A percentile compares a stretch with the other conserved stretches of the same genome.
These are phyloP conservation scores for Botrytis byssoidea DNA, from an alignment of 2,329 filamentous ascomycete genomes.

Conservation along the genomic window DNA sequence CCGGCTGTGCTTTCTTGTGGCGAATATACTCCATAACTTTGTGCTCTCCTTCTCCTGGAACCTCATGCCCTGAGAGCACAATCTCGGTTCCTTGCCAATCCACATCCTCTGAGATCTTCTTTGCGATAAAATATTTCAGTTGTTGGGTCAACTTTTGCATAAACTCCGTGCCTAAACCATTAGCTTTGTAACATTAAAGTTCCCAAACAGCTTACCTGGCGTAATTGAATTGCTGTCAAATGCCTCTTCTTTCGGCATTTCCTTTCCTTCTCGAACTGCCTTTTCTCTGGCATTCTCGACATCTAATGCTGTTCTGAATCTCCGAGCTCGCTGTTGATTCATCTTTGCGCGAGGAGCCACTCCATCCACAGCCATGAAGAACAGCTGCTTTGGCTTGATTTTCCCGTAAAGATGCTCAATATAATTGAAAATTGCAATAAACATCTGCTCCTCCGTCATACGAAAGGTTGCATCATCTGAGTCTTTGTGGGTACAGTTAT, in stretches of 20 bases:
- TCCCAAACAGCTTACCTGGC: constrained; percentile 55
- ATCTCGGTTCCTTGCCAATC: constrained; percentile 98
- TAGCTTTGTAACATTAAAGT: constrained; percentile 7
- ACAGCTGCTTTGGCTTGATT: constrained; percentile 96
- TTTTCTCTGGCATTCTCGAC: constrained; percentile 87
- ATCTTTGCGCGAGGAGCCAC: constrained; percentile 98
- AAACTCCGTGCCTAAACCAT: constrained; percentile 69
- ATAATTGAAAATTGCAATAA: constrained; percentile 99
- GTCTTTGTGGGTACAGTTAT: constrained; percentile 84
- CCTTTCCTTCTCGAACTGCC: constrained; percentile 81
- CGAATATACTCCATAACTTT: constrained; percentile 99
- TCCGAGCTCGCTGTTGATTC: constrained; percentile 96
- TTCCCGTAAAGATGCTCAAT: constrained; percentile 98
- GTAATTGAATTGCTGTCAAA: constrained; percentile 99
- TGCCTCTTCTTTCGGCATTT: constrained; percentile 90
- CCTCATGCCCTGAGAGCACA: constrained; percentile 94
- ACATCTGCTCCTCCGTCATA: constrained; percentile 98
- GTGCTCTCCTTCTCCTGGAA: constrained; percentile 96
- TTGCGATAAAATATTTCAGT: constrained; percentile 97
- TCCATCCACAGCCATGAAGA: constrained; percentile 99
- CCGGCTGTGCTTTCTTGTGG: constrained; percentile 90
- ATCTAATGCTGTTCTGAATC: constrained; percentile 92
- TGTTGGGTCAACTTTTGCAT: constrained; percentile 96
- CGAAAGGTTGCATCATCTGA: constrained; percentile 88
- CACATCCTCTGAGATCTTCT: constrained; percentile 94